These are phyloP conservation scores for Rhizoclosmatium hyalinum DNA, from an alignment of 371 early-diverging fungal genomes.

Conservation along the genomic window DNA sequence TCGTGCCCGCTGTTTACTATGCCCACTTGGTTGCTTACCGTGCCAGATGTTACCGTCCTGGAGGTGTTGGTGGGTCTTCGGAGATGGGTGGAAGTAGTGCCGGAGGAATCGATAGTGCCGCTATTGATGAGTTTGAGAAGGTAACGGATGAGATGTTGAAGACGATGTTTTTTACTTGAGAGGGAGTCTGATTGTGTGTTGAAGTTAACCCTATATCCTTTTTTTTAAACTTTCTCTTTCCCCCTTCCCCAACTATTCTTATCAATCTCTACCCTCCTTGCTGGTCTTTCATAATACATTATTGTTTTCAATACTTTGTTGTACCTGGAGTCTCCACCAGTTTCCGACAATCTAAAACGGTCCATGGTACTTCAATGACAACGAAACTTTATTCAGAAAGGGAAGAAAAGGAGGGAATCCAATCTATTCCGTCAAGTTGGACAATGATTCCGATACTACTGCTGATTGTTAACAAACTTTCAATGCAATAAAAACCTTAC, in stretches of 20 bases:
- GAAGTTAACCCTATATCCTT: background rate
- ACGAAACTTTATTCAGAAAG: background rate
- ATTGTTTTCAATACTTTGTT: background rate
- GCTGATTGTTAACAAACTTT: too few relatives aligned
- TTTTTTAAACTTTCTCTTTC: slow-evolving; percentile 1
- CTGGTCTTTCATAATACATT: background rate
- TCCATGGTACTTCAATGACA: background rate
- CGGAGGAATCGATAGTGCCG: slow-evolving; percentile 28
- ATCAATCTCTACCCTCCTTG: background rate
- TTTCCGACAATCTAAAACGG: too few relatives aligned
- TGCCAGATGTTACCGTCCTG: slow-evolving; percentile 72
- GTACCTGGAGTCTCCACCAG: background rate
- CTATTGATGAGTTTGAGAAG: slow-evolving; percentile 29
- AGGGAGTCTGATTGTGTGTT: background rate
- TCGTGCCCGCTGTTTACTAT: slow-evolving; percentile 81
- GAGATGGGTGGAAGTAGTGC: slow-evolving; percentile 11
- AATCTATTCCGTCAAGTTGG: background rate
- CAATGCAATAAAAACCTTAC: background rate
- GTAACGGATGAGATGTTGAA: slow-evolving; percentile 28
- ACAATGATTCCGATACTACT: background rate
- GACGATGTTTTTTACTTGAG: slow-evolving; percentile 37
- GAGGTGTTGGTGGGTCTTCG: slow-evolving; percentile 26
- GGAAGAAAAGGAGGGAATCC: too few relatives aligned
- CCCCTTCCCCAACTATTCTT: background rate
- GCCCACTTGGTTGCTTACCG: slow-evolving; percentile 79